These are phyloP conservation scores for Manihot esculenta DNA, from an alignment of 441 rosid genomes.

Conservation along the genomic window DNA sequence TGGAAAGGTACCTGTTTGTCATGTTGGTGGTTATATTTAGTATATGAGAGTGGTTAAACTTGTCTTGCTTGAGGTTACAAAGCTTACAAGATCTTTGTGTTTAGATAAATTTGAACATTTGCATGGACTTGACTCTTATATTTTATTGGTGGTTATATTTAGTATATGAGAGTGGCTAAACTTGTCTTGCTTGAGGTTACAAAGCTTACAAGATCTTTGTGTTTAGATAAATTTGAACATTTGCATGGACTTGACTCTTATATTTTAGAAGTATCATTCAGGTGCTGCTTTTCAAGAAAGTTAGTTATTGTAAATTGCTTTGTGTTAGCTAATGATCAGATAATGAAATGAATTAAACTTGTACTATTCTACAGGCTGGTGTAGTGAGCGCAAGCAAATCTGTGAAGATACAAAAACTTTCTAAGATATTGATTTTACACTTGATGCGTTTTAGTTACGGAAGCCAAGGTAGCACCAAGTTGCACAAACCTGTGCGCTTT, in stretches of 20 bases:
- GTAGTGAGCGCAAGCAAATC: slow-evolving; percentile 82
- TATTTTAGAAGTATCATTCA: too few species aligned
- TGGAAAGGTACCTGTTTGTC: slow-evolving; percentile 60
- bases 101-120: too few species aligned
- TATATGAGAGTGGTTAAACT: not conserved
- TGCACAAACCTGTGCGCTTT: slow-evolving; percentile 83
- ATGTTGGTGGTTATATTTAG: not conserved
- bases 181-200: not conserved
- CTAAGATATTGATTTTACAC: slow-evolving; percentile 91
- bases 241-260: too few species aligned
- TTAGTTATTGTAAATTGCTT: not conserved
- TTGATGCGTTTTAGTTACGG: slow-evolving; percentile 95
- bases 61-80: not conserved
- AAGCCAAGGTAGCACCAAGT: slow-evolving; percentile 85
- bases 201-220: too few species aligned
- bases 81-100: too few species aligned
- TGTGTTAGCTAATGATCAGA: not conserved
- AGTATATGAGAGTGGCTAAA: not conserved
- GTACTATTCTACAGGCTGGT: slow-evolving; percentile 66
- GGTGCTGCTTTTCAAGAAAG: too few species aligned
- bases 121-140: too few species aligned
- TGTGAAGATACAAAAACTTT: slow-evolving; percentile 70
- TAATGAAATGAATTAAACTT: not conserved
- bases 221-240: too few species aligned
- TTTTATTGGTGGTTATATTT: not conserved